Base-by-base conservation (phyloP, 805 yeast species). In the Saturnispora kantuleensis region DNA sequence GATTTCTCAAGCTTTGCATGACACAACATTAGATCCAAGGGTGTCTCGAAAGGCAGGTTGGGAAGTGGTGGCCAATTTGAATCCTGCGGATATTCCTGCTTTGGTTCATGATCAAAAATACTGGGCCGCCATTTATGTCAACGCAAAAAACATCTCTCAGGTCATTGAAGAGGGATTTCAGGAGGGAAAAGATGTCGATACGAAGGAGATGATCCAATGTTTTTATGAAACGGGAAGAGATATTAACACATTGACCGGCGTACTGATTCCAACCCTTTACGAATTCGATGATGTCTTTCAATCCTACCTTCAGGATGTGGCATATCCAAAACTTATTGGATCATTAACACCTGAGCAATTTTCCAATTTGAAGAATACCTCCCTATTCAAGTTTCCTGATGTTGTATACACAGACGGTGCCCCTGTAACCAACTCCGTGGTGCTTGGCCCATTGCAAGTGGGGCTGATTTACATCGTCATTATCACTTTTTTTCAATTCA, bases 381-480 rank as follows among this genome's bases (percentile, higher is more conserved):
- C 55, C 9, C 42, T 60, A 15, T 50, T 60, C 1, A 26, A 42
- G 5, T 33, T 47, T 9, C 66, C 65, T 10, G 21, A 30, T 1
- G 49, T 57, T 13, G 17, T 35, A 8, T 45, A 45, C 26, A 49
- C 47, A 3, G 42, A 49, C 34, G 47, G 43, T 5, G 43, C 31
- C 12, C 46, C 49, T 10, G 67, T 65, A 42, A 60, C 60, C 1
- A 65, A 76, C 52, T 66, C 74, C 2, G 76, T 74, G 4, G 56
- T 79, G 11, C 52, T 71, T 37, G 88, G 87, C 0, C 86, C 89
- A 5, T 59, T 77, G 3, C 89, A 83, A 58, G 79, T 84, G 47
- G 93, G 93, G 41, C 68, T 82, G 50, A 80, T 84, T 58, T 84
- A 77, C 57, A 66, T 81, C 56, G 71, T 84, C 52, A 77, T 84